Evolutionary conservation across 257 asterid genomes (phyloP), one percentile per base, ranked within the genome.

Genomic region (Solanum ossicruentum): DNA sequence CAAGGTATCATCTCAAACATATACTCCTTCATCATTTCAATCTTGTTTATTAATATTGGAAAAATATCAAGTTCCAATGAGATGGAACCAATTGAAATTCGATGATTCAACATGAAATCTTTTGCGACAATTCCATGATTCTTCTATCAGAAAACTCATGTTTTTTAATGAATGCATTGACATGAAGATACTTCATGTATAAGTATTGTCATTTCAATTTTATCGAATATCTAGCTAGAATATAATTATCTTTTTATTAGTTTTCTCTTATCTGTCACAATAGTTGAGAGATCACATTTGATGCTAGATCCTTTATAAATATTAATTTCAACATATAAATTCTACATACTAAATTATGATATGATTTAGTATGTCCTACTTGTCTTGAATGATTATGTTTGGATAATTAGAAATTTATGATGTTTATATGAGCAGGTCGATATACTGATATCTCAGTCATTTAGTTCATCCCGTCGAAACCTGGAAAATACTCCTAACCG

Each of bases 391-490:
- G 4, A 49, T 9, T 16, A 55, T 55, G 2, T 55, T 17, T 55
- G 21, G 8, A 55, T 55, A 57, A 54, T 57, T 18, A 18, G 13
- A 12, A 65, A 65, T 67, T 67, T 32, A 67, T 32, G n/a, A 32
- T 32, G 45, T 66, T 67, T 16, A 10, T 16, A 72, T 72, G 84
- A 13, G 79, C 92, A 95, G 98, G 87, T 95, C 83, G 98, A 93
- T 82, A 85, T 95, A 65, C 51, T 93, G 23, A 91, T 95, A 72
- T 87, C 95, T n/a, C 95, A 93, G 78, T 86, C 92, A 9, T 82
- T 93, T 83, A 85, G 54, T 17, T 49, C 97, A 12, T 88, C 91
- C 52, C 90, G 92, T 83, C 91, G 85, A 39, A 85, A 70, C 32
- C 66, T 85, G 45, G 87, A 88, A 45, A 86, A 18, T 18, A 84